These are phyloP conservation scores for Epithemia pelagica DNA, from an alignment of 108 stramenopile species.

Conservation along the genomic window DNA sequence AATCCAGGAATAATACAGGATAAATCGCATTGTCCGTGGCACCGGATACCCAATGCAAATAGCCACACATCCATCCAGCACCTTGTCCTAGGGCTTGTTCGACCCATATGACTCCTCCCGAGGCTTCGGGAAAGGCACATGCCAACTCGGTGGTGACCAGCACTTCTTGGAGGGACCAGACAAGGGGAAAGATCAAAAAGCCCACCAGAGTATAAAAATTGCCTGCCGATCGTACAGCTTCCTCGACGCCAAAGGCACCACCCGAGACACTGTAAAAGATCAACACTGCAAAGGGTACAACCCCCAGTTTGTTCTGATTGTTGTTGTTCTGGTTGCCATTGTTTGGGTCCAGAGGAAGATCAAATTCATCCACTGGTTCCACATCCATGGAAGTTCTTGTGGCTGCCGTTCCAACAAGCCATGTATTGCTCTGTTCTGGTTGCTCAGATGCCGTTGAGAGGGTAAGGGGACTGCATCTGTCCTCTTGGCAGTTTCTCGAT, in stretches of 20 bases:
- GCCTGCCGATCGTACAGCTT: slow-evolving; percentile 76
- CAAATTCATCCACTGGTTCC: too few species aligned
- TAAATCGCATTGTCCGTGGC: slow-evolving; percentile 87
- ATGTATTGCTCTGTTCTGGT: too few species aligned
- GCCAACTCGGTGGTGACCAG: slow-evolving; percentile 85
- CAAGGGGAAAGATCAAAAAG: slow-evolving; percentile 68
- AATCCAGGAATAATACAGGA: slow-evolving; percentile 79
- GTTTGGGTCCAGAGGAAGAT: too few species aligned
- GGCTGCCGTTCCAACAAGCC: too few species aligned
- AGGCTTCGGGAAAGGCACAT: slow-evolving; percentile 76
- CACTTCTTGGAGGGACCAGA: slow-evolving; percentile 89
- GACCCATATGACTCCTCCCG: slow-evolving; percentile 87
- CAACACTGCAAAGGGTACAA: slow-evolving; percentile 64
- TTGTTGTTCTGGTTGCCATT: too few species aligned
- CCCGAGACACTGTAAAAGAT: slow-evolving; percentile 89
- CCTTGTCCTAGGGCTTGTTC: slow-evolving; percentile 82
- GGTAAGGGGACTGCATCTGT: too few species aligned
- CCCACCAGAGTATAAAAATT: slow-evolving; percentile 77
- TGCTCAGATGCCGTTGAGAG: too few species aligned
- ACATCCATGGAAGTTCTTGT: too few species aligned
- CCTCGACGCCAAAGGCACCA: slow-evolving; percentile 91
- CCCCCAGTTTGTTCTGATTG: slow-evolving; percentile 17
- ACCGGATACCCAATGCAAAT: slow-evolving; percentile 80
- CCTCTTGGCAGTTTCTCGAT: too few species aligned
- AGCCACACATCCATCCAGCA: slow-evolving; percentile 78